Percentiles rank a stretch among this genome's conserved stretches.
phyloP scores from a whole-genome alignment of 345 rosid genomes.

The Eucalyptus melliodora region DNA sequence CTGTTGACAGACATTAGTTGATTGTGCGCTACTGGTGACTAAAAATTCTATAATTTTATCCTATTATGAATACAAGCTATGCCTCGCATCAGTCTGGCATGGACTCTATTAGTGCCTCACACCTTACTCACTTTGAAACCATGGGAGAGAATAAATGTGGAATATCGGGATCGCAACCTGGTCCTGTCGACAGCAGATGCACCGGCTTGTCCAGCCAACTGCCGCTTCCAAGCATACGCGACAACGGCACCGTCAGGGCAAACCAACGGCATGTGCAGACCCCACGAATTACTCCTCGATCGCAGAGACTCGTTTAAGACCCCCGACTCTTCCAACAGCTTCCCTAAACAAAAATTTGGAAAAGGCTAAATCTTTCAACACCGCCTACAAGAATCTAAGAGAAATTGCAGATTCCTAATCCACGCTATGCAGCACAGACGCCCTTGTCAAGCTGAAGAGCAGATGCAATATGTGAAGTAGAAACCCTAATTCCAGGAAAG shows the following conservation, averaged over 20 bases:
- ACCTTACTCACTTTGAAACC: neutral
- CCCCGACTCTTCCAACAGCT: slow-evolving; percentile 81
- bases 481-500: neutral
- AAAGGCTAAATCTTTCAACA: neutral
- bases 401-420: neutral
- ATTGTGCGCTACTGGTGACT: neutral
- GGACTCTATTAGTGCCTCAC: neutral
- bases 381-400: neutral
- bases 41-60: neutral
- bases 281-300: slow-evolving; percentile 81
- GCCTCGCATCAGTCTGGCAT: neutral
- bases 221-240: slow-evolving; percentile 97
- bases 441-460: neutral
- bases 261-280: slow-evolving; percentile 88
- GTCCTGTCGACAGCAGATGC: slow-evolving; percentile 98
- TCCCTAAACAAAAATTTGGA: slow-evolving; percentile 30
- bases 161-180: slow-evolving; percentile 21
- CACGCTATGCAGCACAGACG: neutral
- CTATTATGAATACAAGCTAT: neutral
- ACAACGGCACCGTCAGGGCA: slow-evolving; percentile 98
- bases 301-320: slow-evolving; percentile 69
- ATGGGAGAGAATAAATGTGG: neutral
- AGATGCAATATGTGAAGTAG: neutral
- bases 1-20: neutral
- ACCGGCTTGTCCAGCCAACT: slow-evolving; percentile 99